A percentile compares a stretch with the other conserved stretches of the same genome.
phyloP scores from a whole-genome alignment of 148 eudicot genomes.

The Rhododendron williamsianum region DNA sequence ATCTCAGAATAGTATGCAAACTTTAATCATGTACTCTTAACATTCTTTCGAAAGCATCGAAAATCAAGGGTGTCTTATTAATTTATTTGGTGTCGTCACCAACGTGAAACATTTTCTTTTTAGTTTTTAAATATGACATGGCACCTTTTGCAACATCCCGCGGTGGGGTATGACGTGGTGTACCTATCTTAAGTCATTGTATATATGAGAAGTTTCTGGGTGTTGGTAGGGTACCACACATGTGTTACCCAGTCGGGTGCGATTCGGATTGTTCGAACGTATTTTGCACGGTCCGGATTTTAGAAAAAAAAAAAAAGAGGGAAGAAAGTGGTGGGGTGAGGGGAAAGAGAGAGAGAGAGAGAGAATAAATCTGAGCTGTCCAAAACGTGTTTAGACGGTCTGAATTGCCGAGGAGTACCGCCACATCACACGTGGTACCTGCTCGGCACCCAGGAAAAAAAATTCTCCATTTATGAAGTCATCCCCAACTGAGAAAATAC shows the following conservation, averaged over 20 bases:
- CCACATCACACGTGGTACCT: too few species aligned
- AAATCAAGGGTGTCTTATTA: neutral
- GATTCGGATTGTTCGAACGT: rapidly evolving
- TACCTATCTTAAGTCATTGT: slow-evolving; percentile 21
- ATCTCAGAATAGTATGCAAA: neutral
- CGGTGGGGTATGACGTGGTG: slow-evolving; percentile 26
- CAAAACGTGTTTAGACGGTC: too few species aligned
- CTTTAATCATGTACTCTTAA: neutral
- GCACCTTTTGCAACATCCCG: neutral
- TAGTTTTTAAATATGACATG: neutral
- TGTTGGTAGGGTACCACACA: too few species aligned
- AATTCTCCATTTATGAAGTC: slow-evolving; percentile 1
- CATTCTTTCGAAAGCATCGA: neutral
- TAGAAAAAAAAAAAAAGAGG: too few species aligned
- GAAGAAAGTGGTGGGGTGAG: too few species aligned
- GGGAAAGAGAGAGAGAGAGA: too few species aligned
- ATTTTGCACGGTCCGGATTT: too few species aligned
- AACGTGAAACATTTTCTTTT: neutral
- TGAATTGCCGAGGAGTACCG: too few species aligned
- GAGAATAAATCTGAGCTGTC: too few species aligned
- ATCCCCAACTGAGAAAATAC: slow-evolving; percentile 18
- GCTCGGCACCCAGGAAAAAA: too few species aligned
- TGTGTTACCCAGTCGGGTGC: too few species aligned
- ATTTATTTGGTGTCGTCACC: slow-evolving; percentile 8
- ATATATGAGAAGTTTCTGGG: too few species aligned